These are phyloP conservation scores for Stagonosporopsis chrysanthemi DNA, from an alignment of 2,329 filamentous ascomycete species.

Conservation along the genomic window DNA sequence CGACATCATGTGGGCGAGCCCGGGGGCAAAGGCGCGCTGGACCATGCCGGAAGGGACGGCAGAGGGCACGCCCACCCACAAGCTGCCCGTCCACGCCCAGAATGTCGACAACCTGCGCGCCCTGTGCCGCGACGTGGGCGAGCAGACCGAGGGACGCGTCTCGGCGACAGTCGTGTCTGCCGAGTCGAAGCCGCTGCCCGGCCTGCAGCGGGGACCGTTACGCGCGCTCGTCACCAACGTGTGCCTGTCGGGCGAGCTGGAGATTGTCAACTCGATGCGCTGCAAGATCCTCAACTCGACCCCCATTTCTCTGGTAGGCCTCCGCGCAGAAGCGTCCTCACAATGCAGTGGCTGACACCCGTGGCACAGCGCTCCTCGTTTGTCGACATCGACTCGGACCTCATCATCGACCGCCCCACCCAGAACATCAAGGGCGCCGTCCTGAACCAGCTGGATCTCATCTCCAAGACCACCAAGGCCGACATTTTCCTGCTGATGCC, in stretches of 20 bases:
- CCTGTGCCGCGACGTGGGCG: slow-evolving; percentile 82
- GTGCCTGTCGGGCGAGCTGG: slow-evolving; percentile 85
- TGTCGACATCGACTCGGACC: slow-evolving; percentile 89
- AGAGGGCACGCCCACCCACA: slow-evolving; percentile 83
- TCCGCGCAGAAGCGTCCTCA: slow-evolving; percentile 20
- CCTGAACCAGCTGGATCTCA: slow-evolving; percentile 83
- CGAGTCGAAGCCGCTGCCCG: slow-evolving; percentile 70
- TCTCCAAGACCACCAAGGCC: slow-evolving; percentile 87
- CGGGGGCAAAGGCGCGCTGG: slow-evolving; percentile 88
- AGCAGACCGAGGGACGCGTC: slow-evolving; percentile 67
- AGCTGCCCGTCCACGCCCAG: slow-evolving; percentile 88
- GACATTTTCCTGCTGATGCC: slow-evolving; percentile 96
- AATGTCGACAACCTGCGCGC: slow-evolving; percentile 82
- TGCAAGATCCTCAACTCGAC: slow-evolving; percentile 91
- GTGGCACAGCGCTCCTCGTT: slow-evolving; percentile 80
- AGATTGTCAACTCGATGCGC: slow-evolving; percentile 87
- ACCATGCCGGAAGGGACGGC: slow-evolving; percentile 87
- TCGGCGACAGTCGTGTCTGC: slow-evolving; percentile 85
- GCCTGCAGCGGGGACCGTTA: slow-evolving; percentile 59
- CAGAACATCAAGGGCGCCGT: slow-evolving; percentile 77
- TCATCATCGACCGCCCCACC: slow-evolving; percentile 79
- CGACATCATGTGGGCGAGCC: slow-evolving; percentile 91
- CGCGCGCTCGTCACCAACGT: slow-evolving; percentile 75
- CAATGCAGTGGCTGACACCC: slow-evolving; percentile 33
- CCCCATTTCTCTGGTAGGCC: slow-evolving; percentile 85